These are phyloP conservation scores for Coccinonectria pachysandricola DNA, from an alignment of 2,329 filamentous ascomycete species.

Conservation along the genomic window DNA sequence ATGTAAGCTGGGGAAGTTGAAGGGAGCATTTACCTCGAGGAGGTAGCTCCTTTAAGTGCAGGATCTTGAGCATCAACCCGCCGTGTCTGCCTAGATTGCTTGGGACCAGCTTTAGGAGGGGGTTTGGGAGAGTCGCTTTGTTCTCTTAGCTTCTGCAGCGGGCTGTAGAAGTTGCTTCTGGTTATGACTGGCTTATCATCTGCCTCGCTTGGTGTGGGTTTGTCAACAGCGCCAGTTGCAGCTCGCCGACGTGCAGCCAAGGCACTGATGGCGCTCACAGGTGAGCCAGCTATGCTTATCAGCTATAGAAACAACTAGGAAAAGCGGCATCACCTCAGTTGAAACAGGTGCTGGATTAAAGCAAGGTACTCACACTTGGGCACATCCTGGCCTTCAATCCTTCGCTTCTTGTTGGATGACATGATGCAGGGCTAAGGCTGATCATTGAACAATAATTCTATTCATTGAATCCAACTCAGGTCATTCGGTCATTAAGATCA, in stretches of 20 bases:
- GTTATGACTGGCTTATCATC: constrained; percentile 11
- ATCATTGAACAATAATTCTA: no score
- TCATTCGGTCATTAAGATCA: no score
- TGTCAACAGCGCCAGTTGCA: constrained; percentile 6
- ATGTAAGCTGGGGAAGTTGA: no score
- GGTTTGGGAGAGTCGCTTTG: constrained; percentile 5
- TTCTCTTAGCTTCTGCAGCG: constrained; percentile 13
- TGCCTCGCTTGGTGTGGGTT: background rate
- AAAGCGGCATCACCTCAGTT: background rate
- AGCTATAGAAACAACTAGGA: no score
- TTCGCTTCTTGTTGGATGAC: constrained; percentile 26
- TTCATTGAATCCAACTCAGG: no score
- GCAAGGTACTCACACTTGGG: constrained; percentile 20
- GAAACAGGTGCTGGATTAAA: background rate
- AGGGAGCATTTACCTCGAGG: no score
- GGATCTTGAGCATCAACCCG: no score
- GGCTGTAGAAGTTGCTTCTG: constrained; percentile 21
- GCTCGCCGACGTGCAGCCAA: constrained; percentile 25
- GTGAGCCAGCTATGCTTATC: no score
- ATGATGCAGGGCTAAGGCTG: no score
- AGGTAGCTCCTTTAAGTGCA: no score
- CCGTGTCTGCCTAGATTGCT: no score
- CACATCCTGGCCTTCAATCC: constrained; percentile 20
- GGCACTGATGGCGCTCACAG: constrained; percentile 28
- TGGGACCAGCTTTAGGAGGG: no score